Conservation (phyloP, 1,139 yeast genomes). For the Sugiyamaella xylanicola region DNA sequence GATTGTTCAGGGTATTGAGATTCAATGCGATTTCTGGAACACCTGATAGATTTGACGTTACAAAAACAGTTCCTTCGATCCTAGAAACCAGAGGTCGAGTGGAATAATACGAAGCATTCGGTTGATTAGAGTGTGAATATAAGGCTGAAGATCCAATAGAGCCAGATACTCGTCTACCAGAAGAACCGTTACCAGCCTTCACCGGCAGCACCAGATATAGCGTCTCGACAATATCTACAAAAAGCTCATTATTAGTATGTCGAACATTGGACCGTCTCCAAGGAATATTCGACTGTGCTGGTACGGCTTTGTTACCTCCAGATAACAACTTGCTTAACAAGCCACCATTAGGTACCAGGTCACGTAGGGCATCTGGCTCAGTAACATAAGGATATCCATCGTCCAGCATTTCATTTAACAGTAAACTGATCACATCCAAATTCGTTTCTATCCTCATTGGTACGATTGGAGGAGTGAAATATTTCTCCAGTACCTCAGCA, state of each 20-base stretch:
- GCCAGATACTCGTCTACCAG: slow-evolving; percentile 16
- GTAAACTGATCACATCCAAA: slow-evolving; percentile 62
- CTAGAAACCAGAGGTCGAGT: slow-evolving; percentile 54
- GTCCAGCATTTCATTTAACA: slow-evolving; percentile 71
- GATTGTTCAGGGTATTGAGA: slow-evolving; percentile 49
- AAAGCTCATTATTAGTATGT: slow-evolving; percentile 76
- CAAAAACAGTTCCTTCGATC: slow-evolving; percentile 65
- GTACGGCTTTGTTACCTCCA: slow-evolving; percentile 18
- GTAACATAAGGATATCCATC: slow-evolving; percentile 73
- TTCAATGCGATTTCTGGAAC: slow-evolving; percentile 67
- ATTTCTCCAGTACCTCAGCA: slow-evolving; percentile 55
- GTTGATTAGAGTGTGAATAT: slow-evolving; percentile 31
- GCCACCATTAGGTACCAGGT: slow-evolving; percentile 61
- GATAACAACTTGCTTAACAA: slow-evolving; percentile 37
- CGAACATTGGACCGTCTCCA: slow-evolving; percentile 73
- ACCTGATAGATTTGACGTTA: slow-evolving; percentile 73
- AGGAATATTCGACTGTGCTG: slow-evolving; percentile 48
- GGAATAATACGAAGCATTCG: slow-evolving; percentile 21
- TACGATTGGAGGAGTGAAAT: slow-evolving; percentile 61
- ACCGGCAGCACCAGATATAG: slow-evolving; percentile 42
- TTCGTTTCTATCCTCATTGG: slow-evolving; percentile 63
- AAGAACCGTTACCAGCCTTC: background rate
- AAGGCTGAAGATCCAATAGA: slow-evolving; percentile 39
- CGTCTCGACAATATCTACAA: slow-evolving; percentile 71
- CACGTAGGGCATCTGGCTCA: slow-evolving; percentile 70